Evolutionary conservation across 768 basidiomycete species (phyloP), one percentile per base, ranked within the genome.

Genomic region (Daedalea quercina): DNA sequence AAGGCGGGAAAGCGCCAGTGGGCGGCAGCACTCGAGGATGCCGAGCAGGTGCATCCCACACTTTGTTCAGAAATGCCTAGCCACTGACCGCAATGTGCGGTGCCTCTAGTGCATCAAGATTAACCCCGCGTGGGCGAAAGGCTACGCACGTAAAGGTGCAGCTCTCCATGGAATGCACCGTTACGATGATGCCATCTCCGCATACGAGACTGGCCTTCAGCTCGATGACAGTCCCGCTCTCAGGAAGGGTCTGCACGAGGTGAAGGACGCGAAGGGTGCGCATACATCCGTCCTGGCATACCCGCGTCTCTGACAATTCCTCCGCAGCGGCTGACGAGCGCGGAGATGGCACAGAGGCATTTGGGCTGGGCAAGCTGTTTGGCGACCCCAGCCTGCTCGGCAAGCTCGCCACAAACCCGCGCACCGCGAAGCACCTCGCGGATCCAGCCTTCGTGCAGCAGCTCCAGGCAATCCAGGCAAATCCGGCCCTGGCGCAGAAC

Each of bases 71-170:
- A 23, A 11, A 4, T 11, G 28, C 4, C 28, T 11, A 23, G 28
- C 45, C 22, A 20, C 44, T 20, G 19, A 28, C 50, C 34, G 34
- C 12, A n/a, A 22, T 28, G 28, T 12, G 35, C 15, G 9, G 24
- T 9, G 17, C 28, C 25, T 37, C n/a, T 58, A 94, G 91, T 91
- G 89, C 56, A 77, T 94, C 64, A 78, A 79, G 62, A 73, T 87
- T 53, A 90, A 86, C 60, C 82, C 90, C 3, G 72, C 78, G 1
- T 96, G 94, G 89, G 73, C 85, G 24, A 97, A 97, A 67, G 93
- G 94, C 6, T 92, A 86, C 71, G 87, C 85, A 15, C 81, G 94
- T 52, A 93, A 93, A 65, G 94, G 94, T 44, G 94, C 94, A 46
- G 94, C 94, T 24, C 70, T 96, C 54, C 94, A 96, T 63, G 94